A percentile compares a stretch with the other conserved stretches of the same genome.
These are phyloP conservation scores for Oryza punctata DNA, from an alignment of 176 grass and related monocot genomes.

Conservation along the genomic window DNA sequence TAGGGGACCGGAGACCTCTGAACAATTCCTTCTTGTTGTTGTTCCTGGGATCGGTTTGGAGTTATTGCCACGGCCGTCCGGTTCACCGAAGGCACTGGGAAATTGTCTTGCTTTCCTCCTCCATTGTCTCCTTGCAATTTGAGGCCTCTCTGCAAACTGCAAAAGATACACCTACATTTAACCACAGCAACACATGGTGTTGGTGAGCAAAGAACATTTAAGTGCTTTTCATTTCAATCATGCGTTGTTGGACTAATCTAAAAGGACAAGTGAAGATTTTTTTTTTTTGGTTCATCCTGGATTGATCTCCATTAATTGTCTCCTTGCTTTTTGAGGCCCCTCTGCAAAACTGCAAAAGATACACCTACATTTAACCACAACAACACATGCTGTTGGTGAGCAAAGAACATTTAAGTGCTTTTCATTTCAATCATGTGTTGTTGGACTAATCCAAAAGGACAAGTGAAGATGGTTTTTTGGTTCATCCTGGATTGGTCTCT, in stretches of 20 bases:
- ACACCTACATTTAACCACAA: neutral
- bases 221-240: constrained; percentile 28
- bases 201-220: neutral
- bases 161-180: neutral
- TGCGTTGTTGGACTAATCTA: constrained; percentile 26
- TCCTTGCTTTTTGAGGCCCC: neutral
- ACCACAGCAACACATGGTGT: neutral
- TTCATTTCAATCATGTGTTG: constrained; percentile 12
- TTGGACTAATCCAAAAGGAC: constrained; percentile 43
- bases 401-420: neutral
- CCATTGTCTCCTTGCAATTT: neutral
- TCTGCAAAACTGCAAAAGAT: neutral
- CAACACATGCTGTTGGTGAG: neutral
- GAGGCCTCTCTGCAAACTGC: neutral
- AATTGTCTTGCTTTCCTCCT: constrained; percentile 27
- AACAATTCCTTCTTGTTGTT: constrained; percentile 21
- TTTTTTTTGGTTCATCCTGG: neutral
- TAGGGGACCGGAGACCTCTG: constrained; percentile 48
- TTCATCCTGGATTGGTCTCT: neutral
- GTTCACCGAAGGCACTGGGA: constrained; percentile 18
- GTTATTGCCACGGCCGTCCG: constrained; percentile 33
- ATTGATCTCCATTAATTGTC: neutral
- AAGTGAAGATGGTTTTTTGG: neutral
- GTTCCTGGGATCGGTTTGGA: constrained; percentile 29
- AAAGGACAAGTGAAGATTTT: constrained; percentile 18